Conservation (phyloP, 257 asterid species). For the Fraxinus americana region DNA sequence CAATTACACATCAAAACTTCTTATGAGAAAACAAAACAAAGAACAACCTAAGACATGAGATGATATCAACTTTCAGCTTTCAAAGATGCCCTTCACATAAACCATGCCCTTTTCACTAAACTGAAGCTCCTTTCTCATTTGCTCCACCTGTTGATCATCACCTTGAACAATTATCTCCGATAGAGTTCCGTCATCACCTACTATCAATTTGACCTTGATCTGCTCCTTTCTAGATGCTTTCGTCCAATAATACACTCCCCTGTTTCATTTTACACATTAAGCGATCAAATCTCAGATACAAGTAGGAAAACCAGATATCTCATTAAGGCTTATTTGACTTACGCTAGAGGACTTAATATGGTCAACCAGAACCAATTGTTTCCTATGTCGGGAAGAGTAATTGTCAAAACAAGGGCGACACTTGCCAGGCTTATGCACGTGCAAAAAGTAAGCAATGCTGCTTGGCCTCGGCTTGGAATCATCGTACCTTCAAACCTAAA, state of each 20-base stretch:
- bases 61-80: conserved; percentile 46
- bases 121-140: conserved; percentile 85
- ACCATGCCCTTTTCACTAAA: conserved; percentile 90
- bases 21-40: conserved; percentile 8
- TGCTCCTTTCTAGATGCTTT: conserved; percentile 92
- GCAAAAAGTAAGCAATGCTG: conserved; percentile 89
- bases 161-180: conserved; percentile 84
- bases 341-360: conserved; percentile 85
- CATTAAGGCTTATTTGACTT: conserved; percentile 32
- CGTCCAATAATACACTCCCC: conserved; percentile 90
- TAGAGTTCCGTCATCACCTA: conserved; percentile 66
- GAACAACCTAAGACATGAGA: background rate
- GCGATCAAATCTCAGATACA: background rate
- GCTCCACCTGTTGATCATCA: conserved; percentile 87
- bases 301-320: background rate
- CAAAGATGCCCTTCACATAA: conserved; percentile 89
- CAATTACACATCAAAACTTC: conserved; percentile 32
- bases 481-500: conserved; percentile 90
- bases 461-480: conserved; percentile 96
- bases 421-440: conserved; percentile 93
- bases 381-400: conserved; percentile 84
- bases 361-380: conserved; percentile 86
- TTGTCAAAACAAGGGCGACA: conserved; percentile 89
- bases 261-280: conserved; percentile 35
- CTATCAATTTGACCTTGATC: conserved; percentile 77